Evolutionary conservation across 106 monocot species (phyloP).

Genomic region (Gastrodia elata): DNA sequence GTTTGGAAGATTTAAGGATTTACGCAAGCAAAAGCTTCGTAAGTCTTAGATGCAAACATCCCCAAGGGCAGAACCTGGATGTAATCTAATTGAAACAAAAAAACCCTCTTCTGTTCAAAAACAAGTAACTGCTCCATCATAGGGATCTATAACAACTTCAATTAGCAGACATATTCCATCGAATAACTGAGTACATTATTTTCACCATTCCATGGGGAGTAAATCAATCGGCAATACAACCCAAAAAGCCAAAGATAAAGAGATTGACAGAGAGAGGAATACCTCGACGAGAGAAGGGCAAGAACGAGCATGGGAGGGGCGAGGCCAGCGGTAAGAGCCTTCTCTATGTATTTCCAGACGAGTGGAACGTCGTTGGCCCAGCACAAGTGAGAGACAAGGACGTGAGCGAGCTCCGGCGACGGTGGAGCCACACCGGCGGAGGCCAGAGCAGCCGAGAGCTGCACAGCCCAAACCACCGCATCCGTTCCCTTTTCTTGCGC

Average conservation of each 20-base stretch:
- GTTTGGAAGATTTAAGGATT: no score
- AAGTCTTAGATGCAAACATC: no score
- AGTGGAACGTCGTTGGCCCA: slow-evolving; percentile 32
- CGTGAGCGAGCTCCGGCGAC: slow-evolving; percentile 34
- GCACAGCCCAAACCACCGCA: slow-evolving; percentile 26
- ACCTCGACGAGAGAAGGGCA: slow-evolving; percentile 71
- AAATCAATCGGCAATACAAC: background rate
- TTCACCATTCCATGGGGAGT: background rate
- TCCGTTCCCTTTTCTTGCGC: slow-evolving; percentile 25
- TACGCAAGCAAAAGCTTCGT: no score
- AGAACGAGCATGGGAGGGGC: slow-evolving; percentile 62
- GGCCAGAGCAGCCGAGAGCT: slow-evolving; percentile 15
- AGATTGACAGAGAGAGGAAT: background rate
- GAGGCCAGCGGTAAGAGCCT: slow-evolving; percentile 41
- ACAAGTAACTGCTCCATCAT: background rate
- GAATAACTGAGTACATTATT: background rate
- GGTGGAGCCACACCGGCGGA: slow-evolving; percentile 4
- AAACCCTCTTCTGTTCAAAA: background rate
- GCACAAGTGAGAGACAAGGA: slow-evolving; percentile 34
- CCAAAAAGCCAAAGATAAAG: background rate
- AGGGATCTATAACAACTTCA: background rate
- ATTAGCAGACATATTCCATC: background rate
- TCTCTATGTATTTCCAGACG: slow-evolving; percentile 83
- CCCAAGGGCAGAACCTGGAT: no score
- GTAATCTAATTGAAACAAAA: no score